Conservation (phyloP, 352 stramenopile species). For the Paralagenidium karlingii region DNA sequence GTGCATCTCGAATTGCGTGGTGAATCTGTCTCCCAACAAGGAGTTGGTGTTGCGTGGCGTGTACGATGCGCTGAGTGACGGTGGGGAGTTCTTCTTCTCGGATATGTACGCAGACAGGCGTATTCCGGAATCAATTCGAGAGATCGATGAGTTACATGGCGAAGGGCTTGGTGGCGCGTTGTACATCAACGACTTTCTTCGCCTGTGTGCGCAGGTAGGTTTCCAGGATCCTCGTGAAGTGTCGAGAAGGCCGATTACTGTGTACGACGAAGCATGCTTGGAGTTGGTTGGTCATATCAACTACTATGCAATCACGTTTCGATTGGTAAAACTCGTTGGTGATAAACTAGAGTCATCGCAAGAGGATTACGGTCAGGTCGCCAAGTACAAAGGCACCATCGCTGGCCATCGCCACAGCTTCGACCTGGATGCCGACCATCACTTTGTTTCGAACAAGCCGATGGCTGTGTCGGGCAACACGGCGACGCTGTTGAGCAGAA, state of each 20-base stretch:
- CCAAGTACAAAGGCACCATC: constrained; percentile 87
- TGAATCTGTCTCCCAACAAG: constrained; percentile 89
- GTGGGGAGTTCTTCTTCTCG: constrained; percentile 87
- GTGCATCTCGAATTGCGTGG: constrained; percentile 88
- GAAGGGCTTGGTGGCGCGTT: constrained; percentile 84
- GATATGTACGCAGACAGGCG: constrained; percentile 83
- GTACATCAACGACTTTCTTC: constrained; percentile 88
- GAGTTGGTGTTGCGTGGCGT: constrained; percentile 77
- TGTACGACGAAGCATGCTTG: constrained; percentile 44
- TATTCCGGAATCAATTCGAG: constrained; percentile 44
- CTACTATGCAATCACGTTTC: constrained; percentile 85
- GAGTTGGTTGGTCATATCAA: constrained; percentile 60
- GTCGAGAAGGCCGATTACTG: constrained; percentile 48
- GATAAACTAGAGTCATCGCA: no score
- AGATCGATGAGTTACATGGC: constrained; percentile 80
- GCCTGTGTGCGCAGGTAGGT: constrained; percentile 56
- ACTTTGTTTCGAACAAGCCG: constrained; percentile 62
- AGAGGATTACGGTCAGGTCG: constrained; percentile 88
- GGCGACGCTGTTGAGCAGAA: constrained; percentile 58
- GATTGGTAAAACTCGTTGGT: constrained; percentile 77
- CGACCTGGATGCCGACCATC: constrained; percentile 61
- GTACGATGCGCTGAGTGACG: constrained; percentile 63
- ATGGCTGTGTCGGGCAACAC: constrained; percentile 82
- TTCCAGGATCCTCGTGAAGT: constrained; percentile 84
- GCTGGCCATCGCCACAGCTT: constrained; percentile 39